Evolutionary conservation across 129 eudicot species (phyloP), one percentile per base, ranked within the genome.

Genomic region (Chrysanthemum lavandulifolium): DNA sequence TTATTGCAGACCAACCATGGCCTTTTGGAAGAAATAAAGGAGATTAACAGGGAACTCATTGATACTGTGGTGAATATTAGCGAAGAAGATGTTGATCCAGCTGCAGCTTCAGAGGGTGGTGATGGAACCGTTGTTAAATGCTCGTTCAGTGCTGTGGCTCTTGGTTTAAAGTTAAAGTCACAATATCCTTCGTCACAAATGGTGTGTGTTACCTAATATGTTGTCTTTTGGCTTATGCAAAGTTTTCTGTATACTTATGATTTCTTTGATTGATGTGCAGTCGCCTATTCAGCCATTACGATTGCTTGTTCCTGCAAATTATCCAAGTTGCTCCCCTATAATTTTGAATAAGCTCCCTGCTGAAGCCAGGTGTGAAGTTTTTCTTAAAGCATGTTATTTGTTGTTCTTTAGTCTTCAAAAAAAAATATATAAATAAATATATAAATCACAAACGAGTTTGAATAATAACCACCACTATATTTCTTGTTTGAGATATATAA

Each of bases 271-370:
- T 29, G 45, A 15, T 69, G 45, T 85, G 82, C 86, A 93, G 98
- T 84, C 96, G 52, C 96, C 96, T 18, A 93, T 93, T 75, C 98
- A 94, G 67, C 98, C 98, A 49, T 78, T 94, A 52, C 79, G 93
- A 55, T 81, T 94, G 88, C 91, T 87, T n/a, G 82, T 94, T 68
- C 98, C 97, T 48, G 83, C 75, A 51, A 88, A 88, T 80, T 94
- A 94, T 71, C 97, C 98, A 54, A 86, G 78, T 83, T 87, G 87
- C 81, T 86, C 97, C 25, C 98, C 97, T 8, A 82, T 89, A 68
- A 87, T 93, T 67, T 67, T 93, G 91, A 96, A 93, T 78, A 93
- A 87, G 88, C 89, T 93, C 76, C 98, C 97, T 3, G 88, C 85
- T 40, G 97, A 87, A 87, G 83, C 82, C 83, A 82, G 98, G 98